A percentile compares a stretch with the other conserved stretches of the same genome.
These are phyloP conservation scores for Dothistroma pini DNA, from an alignment of 2,329 filamentous ascomycete genomes.

Conservation along the genomic window DNA sequence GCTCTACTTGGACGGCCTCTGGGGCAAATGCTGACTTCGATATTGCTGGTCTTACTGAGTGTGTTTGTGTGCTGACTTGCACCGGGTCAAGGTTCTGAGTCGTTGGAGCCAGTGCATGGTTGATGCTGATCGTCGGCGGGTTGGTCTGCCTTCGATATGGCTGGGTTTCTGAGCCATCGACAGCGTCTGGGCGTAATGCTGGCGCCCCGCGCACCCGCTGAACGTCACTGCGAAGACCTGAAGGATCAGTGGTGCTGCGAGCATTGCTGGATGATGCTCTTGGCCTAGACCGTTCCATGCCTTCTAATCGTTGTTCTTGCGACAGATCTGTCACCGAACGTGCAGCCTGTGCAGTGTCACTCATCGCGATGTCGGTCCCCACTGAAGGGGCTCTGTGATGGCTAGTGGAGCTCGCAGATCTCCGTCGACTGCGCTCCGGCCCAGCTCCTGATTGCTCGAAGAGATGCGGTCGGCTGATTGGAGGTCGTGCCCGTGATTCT, in stretches of 20 bases:
- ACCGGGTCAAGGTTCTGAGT: conserved; percentile 2
- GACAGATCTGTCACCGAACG: conserved; percentile 65
- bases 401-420: conserved; percentile 44
- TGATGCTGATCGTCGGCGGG: conserved; percentile 4
- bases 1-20: conserved; percentile 40
- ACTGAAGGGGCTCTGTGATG: conserved; percentile 24
- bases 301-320: conserved; percentile 33
- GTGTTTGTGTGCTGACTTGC: conserved; percentile 2
- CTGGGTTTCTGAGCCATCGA: not conserved
- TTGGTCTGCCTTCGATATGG: conserved; percentile 6
- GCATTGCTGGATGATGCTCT: conserved; percentile 41
- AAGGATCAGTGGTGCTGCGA: conserved; percentile 44
- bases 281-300: conserved; percentile 28
- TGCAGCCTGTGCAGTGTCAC: conserved; percentile 46
- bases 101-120: conserved; percentile 16
- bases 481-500: conserved; percentile 33
- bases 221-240: conserved; percentile 21
- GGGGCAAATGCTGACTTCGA: conserved; percentile 31
- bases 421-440: conserved; percentile 30
- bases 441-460: conserved; percentile 40
- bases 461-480: conserved; percentile 46
- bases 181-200: conserved; percentile 6
- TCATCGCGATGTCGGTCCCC: conserved; percentile 39
- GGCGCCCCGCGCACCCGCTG: conserved; percentile 17
- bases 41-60: conserved; percentile 19